Base-by-base conservation (phyloP, 2,329 filamentous ascomycete species). In the Talaromyces albobiverticillius region DNA sequence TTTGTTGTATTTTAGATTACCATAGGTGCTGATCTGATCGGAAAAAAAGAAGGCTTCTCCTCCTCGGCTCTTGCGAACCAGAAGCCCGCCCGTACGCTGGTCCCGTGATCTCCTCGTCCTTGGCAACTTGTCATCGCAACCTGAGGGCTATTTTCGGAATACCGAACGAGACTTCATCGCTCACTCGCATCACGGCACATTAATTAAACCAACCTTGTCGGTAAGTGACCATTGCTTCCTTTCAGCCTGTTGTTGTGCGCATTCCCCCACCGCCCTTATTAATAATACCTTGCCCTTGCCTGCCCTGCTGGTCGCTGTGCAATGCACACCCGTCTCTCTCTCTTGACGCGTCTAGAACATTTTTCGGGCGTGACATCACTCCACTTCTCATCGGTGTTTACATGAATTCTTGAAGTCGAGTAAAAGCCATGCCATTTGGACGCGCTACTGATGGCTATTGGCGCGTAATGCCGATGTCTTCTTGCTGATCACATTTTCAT, bases 201-300 rank as follows among this genome's bases (percentile, higher is more conserved):
- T 66, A 70, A 62, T 16, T 69, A 59, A 64, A 65, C 66, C 68
- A 71, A 62, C 68, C 68, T 72, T 67, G 68, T 72, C 69, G 68
- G 70, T 72, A 72, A 67, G 70, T 72, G 66, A 53, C 20, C 57
- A 45, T 38, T 51, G 38, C 32, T 56, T 59, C 55, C 53, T 47
- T 47, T 46, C 16, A 42, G 32, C 47, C 20, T 47, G 16, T 49
- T 13, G 9, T 29, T 46, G 14, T 20, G 38, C 22, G 53, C 47
- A 41, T 51, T n/a, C 48, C 38, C 29, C 31, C 9, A 11, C 10
- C 16, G 9, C 13, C 31, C 10, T 16, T 29, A 6, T 25, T 46
- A 22, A n/a, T 16, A n/a, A 26, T 26, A 16, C 36, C 25, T 53
- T 23, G 49, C 40, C 36, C 55, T 58, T 57, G 61, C 63, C 42